Conservation (phyloP, 495 filamentous ascomycete genomes). For the Podospora didyma region DNA sequence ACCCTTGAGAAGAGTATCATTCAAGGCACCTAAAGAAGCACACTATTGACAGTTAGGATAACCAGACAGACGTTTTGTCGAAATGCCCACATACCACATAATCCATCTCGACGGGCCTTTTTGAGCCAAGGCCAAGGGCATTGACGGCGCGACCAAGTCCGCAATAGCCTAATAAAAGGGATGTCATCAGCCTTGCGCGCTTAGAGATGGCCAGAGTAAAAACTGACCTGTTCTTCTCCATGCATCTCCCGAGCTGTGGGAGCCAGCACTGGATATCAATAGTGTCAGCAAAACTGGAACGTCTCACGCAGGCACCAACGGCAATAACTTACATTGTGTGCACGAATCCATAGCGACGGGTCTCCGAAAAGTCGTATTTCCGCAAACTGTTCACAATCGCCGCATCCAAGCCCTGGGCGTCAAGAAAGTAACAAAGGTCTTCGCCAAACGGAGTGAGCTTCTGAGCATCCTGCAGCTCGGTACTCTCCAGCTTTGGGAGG, state of each 20-base stretch:
- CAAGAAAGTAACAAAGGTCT: constrained; percentile 67
- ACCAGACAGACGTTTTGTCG: constrained; percentile 4
- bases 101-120: constrained; percentile 52
- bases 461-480: constrained; percentile 20
- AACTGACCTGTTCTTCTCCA: constrained; percentile 58
- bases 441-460: constrained; percentile 59
- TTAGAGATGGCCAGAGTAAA: not conserved
- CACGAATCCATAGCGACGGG: constrained; percentile 67
- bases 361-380: constrained; percentile 73
- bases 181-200: not conserved
- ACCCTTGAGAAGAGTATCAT: constrained; percentile 58
- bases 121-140: constrained; percentile 49
- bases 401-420: constrained; percentile 60
- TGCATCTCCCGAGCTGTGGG: constrained; percentile 44
- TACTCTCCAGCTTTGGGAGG: constrained; percentile 55
- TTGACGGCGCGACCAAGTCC: constrained; percentile 62
- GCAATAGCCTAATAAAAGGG: constrained; percentile 42
- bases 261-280: constrained; percentile 37
- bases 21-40: constrained; percentile 76
- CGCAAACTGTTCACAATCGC: constrained; percentile 55
- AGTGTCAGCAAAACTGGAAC: constrained; percentile 3
- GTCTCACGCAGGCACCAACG: not conserved
- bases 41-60: constrained; percentile 42
- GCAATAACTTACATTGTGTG: constrained; percentile 59
- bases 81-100: constrained; percentile 44